Base-by-base conservation (phyloP, 2,329 filamentous ascomycete genomes). In the Aspergillus pseudotamarii region DNA sequence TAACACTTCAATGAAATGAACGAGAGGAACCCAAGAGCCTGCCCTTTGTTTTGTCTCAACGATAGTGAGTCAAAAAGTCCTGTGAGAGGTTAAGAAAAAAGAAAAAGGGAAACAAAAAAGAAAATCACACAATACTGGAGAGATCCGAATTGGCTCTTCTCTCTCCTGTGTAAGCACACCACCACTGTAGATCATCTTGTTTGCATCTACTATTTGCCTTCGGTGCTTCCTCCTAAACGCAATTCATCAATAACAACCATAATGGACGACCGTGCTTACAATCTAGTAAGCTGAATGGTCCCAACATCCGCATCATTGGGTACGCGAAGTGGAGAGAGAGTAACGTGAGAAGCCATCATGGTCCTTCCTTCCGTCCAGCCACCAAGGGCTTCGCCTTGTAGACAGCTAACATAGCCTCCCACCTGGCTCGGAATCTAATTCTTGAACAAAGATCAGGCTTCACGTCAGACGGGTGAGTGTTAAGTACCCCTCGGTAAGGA, bases 241-340 rank as follows among this genome's bases (percentile, higher is more conserved):
- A 34, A 54, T 34, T 23, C 26, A n/a, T 55, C 32, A 26, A 32
- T 38, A 38, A 38, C 51, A 12, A 38, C 36, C 21, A 16, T 9
- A 28, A 36, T 38, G 51, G 34, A n/a, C 51, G 38, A 55, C 51
- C 51, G 32, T 38, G 51, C 51, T 38, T 19, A 55, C 51, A 55
- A 38, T 38, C 51, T 55, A 36, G 21, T 26, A 14, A 38, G 32
- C 34, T 55, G 28, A 34, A 45, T 51, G 59, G 53, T 57, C 46
- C 59, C 53, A 4, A 38, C 14, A 34, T 43, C 53, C 53, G 53
- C 21, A 38, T 61, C 41, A 38, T 54, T 46, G 53, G 53, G 53
- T 41, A 43, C 14, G 57, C 16, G 14, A 56, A 41, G 59, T 57
- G 59, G 59, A 56, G 58, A 60, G 59, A 56, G 58, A 60, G 48